phyloP scores from a whole-genome alignment of 257 asterid species.

The Apocynum venetum region DNA sequence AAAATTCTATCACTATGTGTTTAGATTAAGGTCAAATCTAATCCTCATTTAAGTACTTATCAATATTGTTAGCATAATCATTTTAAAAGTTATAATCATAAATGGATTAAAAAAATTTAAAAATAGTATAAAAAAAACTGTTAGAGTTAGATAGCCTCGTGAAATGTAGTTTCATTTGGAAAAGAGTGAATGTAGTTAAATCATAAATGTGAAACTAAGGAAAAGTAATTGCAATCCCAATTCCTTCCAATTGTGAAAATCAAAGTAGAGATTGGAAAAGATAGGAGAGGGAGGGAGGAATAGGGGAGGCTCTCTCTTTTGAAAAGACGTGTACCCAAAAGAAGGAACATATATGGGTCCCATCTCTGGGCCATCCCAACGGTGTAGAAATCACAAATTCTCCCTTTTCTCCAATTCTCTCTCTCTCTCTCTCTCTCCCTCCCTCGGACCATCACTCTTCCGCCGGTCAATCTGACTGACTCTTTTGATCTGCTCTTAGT shows the following conservation, averaged over 20 bases:
- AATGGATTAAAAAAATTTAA: no score
- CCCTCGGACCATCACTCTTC: conserved; percentile 10
- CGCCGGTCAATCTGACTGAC: background rate
- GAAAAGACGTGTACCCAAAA: conserved; percentile 51
- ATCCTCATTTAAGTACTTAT: no score
- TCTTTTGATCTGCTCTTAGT: background rate
- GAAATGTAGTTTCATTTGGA: background rate
- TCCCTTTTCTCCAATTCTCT: background rate
- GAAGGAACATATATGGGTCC: conserved; percentile 54
- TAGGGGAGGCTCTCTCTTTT: conserved; percentile 5
- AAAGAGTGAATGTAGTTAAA: background rate
- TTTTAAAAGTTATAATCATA: no score
- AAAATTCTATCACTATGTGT: no score
- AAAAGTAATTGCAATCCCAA: background rate
- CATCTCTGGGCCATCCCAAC: conserved; percentile 29
- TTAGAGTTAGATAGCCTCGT: background rate
- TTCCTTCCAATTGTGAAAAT: background rate
- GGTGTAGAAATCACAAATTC: conserved; percentile 22
- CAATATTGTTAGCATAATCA: no score
- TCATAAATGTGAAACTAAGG: background rate
- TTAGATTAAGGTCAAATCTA: no score
- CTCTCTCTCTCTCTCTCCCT: conserved; percentile 4
- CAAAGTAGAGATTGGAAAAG: no score
- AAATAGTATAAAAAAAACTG: no score
- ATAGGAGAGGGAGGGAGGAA: background rate